Conservation (phyloP, 2,329 filamentous ascomycete genomes). For the Exophiala mesophila region DNA sequence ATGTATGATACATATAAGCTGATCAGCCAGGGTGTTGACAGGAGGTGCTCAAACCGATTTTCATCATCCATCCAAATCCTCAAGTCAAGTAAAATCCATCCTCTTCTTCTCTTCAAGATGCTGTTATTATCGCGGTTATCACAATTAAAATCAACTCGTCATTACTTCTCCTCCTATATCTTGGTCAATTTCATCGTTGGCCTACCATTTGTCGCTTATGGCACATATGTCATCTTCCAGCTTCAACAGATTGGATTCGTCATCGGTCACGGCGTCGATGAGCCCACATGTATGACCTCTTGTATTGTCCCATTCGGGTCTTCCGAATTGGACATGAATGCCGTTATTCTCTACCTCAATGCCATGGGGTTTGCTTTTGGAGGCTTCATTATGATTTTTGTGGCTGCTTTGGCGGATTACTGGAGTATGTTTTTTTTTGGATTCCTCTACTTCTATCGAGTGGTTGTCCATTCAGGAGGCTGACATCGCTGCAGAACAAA, state of each 20-base stretch:
- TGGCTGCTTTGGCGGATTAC: constrained; percentile 3
- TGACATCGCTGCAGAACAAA: constrained; percentile 2
- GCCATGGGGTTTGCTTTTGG: constrained; percentile 6
- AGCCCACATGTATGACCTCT: constrained; percentile 6
- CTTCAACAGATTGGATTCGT: constrained; percentile 1
- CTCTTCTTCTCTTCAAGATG: too few species aligned
- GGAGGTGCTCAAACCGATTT: too few species aligned
- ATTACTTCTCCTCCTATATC: too few species aligned
- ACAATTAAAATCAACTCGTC: too few species aligned
- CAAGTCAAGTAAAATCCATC: too few species aligned
- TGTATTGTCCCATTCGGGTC: constrained; percentile 5
- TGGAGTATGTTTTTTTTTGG: constrained; percentile 5
- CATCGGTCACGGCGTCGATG: constrained; percentile 1
- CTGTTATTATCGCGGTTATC: too few species aligned
- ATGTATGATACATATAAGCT: too few species aligned
- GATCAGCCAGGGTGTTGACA: too few species aligned
- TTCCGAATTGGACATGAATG: neutral
- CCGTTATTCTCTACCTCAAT: constrained; percentile 7
- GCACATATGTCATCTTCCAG: constrained; percentile 4
- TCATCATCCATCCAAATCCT: too few species aligned
- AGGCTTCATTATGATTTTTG: neutral
- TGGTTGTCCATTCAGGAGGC: too few species aligned
- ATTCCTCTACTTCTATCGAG: too few species aligned
- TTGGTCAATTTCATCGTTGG: constrained; percentile 6
- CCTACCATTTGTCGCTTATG: constrained; percentile 2